Base-by-base conservation (phyloP, 805 yeast genomes). In the Spathaspora hagerdaliae region DNA sequence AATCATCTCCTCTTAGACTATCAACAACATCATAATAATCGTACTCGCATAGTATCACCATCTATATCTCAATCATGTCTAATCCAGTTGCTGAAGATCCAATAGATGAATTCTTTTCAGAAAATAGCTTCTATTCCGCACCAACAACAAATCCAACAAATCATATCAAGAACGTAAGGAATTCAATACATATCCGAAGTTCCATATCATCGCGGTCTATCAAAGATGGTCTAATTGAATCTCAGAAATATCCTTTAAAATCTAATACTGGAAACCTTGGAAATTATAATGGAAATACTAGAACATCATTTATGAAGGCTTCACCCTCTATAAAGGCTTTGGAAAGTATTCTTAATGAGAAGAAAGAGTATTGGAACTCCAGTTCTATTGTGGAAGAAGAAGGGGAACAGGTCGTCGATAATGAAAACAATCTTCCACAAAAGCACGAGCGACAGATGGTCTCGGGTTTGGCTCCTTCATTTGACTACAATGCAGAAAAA, bases 301-400 rank as follows among this genome's bases (percentile, higher is more conserved):
- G 44, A 33, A 60, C 74, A 9, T 50, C 55, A 32, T 57, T 63
- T 50, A 70, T 71, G 69, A 62, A 61, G 45, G 55, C 55, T 27
- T 67, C 74, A 29, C 77, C 75, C 6, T 65, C 72, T 7, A 65
- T 71, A 57, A 64, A 65, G 50, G 74, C 74, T 11, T 58, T 71
- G 46, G 75, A 71, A 49, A 51, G 48, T 38, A 65, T 65, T 15
- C 57, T 71, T 31, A 53, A 54, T 31, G 62, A 58, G 42, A 58
- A 52, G 42, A 44, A 37, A 12, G 42, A 39, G 24, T 36, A 31
- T 7, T 36, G 38, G 43, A 26, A 29, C 24, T 9, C 11, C 4
- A 32, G 12, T 15, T 42, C 62, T 60, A 19, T 42, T 10, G 44
- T 47, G 10, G 48, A 40, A n/a, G 53, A 49, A 27, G 58, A 48